These are phyloP conservation scores for Fibroporia radiculosa DNA, from an alignment of 768 basidiomycete genomes.

Conservation along the genomic window DNA sequence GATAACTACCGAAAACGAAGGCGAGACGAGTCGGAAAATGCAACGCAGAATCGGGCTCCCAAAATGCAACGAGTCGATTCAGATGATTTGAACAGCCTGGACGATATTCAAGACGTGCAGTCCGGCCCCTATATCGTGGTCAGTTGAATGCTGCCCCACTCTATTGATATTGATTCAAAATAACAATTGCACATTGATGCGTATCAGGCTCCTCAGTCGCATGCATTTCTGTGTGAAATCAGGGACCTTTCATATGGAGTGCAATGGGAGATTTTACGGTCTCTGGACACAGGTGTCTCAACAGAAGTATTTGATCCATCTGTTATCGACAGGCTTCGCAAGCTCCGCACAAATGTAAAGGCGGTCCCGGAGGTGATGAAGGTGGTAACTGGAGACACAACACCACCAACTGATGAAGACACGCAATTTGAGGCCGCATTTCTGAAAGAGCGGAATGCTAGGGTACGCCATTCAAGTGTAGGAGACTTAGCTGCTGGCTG, in stretches of 20 bases:
- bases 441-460: neutral
- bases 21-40: too few species aligned
- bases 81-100: neutral
- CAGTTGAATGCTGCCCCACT: neutral
- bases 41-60: neutral
- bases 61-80: neutral
- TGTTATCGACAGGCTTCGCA: constrained; percentile 13
- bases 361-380: constrained; percentile 6
- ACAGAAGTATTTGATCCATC: neutral
- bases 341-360: constrained; percentile 24
- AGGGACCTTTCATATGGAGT: constrained; percentile 28
- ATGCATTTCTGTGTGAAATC: neutral
- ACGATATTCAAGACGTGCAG: neutral
- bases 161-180: neutral
- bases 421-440: neutral
- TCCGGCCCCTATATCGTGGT: neutral
- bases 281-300: constrained; percentile 22
- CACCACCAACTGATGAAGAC: neutral
- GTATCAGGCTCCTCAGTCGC: neutral
- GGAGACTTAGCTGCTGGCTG: neutral
- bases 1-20: too few species aligned
- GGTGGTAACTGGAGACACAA: neutral
- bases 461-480: neutral
- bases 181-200: neutral
- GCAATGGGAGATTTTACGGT: constrained; percentile 47